Conservation (phyloP, 345 rosid genomes). For the Nephelium lappaceum region DNA sequence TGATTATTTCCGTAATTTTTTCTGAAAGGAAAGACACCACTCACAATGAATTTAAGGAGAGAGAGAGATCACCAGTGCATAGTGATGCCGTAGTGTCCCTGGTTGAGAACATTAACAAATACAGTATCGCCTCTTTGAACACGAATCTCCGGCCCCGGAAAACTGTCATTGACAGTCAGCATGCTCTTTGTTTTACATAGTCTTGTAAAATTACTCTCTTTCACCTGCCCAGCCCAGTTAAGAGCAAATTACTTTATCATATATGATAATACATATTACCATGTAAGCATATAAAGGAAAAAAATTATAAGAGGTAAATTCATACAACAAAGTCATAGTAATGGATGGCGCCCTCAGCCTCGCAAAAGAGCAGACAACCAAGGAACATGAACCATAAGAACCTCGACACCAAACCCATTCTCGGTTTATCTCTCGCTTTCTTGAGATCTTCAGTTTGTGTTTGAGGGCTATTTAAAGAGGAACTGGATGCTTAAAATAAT, state of each 20-base stretch:
- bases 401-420: not conserved
- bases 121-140: slow-evolving; percentile 33
- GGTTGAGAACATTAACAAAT: not conserved
- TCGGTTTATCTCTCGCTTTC: not conserved
- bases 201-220: slow-evolving; percentile 25
- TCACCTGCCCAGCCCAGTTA: slow-evolving; percentile 12
- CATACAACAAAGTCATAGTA: slow-evolving; percentile 12
- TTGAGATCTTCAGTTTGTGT: not conserved
- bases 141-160: slow-evolving; percentile 35
- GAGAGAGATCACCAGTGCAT: not conserved
- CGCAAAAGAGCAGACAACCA: not conserved
- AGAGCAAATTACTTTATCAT: too few species aligned
- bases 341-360: not conserved
- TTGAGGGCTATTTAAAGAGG: slow-evolving; percentile 6
- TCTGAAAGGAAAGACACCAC: too few species aligned
- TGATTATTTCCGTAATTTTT: too few species aligned
- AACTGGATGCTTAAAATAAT: not conserved
- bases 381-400: not conserved
- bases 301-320: too few species aligned
- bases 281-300: too few species aligned
- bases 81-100: slow-evolving; percentile 17
- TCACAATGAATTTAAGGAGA: too few species aligned
- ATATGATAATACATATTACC: too few species aligned
- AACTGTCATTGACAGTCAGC: slow-evolving; percentile 32
- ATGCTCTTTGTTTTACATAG: slow-evolving; percentile 39